These are phyloP conservation scores for Thuidium tamariscinum DNA, from an alignment of 225 moss, liverwort and hornwort species.

Conservation along the genomic window DNA sequence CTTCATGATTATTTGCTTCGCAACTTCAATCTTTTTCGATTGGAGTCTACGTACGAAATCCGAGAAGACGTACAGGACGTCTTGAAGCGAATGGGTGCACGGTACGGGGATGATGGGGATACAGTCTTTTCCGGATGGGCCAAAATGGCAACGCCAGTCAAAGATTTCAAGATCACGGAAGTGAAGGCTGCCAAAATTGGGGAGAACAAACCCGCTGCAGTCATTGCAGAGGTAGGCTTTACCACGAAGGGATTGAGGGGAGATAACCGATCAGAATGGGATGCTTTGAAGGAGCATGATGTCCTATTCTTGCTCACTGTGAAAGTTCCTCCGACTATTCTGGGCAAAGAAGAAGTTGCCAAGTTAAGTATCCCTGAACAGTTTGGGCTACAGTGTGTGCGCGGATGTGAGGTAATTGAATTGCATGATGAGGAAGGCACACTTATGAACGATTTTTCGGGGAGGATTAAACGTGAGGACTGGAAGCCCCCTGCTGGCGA, in stretches of 20 bases:
- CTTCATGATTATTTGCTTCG: conserved; percentile 93
- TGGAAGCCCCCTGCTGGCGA: conserved; percentile 97
- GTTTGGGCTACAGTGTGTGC: conserved; percentile 78
- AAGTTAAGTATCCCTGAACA: conserved; percentile 70
- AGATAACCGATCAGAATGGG: conserved; percentile 86
- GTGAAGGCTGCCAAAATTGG: conserved; percentile 88
- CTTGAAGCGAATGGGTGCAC: conserved; percentile 80
- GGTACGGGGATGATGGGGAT: conserved; percentile 76
- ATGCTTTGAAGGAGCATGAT: conserved; percentile 93
- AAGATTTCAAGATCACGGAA: conserved; percentile 71
- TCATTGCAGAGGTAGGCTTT: conserved; percentile 75
- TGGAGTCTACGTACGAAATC: conserved; percentile 95
- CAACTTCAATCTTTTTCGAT: conserved; percentile 83
- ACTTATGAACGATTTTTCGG: conserved; percentile 95
- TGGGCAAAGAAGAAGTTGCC: conserved; percentile 57
- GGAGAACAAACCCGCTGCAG: conserved; percentile 85
- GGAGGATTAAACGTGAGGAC: conserved; percentile 89
- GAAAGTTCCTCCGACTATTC: conserved; percentile 40
- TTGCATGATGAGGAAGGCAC: conserved; percentile 86
- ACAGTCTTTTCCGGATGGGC: conserved; percentile 93
- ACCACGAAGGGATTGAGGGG: conserved; percentile 77
- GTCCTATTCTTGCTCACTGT: conserved; percentile 81
- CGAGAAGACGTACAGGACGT: conserved; percentile 83
- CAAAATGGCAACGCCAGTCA: conserved; percentile 78
- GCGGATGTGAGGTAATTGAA: conserved; percentile 97